Evolutionary conservation across 306 rosid species (phyloP), one percentile per base, ranked within the genome.

Genomic region (Quercus parvula): DNA sequence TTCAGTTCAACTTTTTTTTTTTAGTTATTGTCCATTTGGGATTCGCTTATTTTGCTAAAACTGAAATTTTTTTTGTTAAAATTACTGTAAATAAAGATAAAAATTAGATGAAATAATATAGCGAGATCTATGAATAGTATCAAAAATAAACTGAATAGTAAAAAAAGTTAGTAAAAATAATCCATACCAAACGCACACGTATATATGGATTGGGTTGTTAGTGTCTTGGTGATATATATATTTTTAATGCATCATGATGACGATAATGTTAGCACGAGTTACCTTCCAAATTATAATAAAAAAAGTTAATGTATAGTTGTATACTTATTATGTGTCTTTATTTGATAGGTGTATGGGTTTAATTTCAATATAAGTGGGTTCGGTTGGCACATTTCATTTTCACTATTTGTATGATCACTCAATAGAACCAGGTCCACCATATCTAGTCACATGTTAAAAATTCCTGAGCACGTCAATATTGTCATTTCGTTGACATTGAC

Each of bases 371-470:
- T 4, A 57, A 24, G 5, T 66, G 5, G 73, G 75, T 74, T 70
- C 19, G 63, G 76, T 59, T 51, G 75, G 27, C 81, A 57, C 81
- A 62, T 68, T 70, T 58, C 25, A 1, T 78, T 78, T 52, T 69
- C 72, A 13, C 30, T 58, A 56, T 8, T 68, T 14, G 13, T 67
- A 85, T 71, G 68, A 68, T 59, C 18, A 72, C 11, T 15, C 10
- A n/a, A 71, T 70, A 19, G 24, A 62, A 69, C 25, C 24, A 75
- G 85, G 79, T 56, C 81, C 79, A 63, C 83, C 73, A 52, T 80
- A 78, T 74, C 73, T 46, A 66, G 75, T 82, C 81, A 82, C 81
- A 56, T 81, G 85, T 62, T 79, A 61, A 76, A 28, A 59, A 69
- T 27, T 75, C 59, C 77, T 11, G 7, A 71, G 75, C 83, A 81